Evolutionary conservation across 140 eudicot genomes (phyloP), one percentile per base, ranked within the genome.

Genomic region (Ambrosia hybrid): DNA sequence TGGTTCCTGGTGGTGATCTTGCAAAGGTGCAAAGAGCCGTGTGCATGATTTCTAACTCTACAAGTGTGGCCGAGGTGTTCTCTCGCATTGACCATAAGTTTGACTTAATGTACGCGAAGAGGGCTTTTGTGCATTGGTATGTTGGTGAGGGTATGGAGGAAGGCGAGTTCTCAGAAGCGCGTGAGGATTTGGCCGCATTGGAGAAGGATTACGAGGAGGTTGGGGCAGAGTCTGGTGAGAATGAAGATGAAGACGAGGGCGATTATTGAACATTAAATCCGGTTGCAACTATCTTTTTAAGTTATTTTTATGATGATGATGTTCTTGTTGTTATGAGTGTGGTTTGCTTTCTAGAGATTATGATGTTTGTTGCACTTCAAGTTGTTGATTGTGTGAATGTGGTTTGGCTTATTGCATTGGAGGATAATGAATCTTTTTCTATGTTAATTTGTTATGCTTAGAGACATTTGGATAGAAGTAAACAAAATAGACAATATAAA

Each of bases 111-210:
- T 53, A 53, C 1, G 30, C 30, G 21, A 53, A 53, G 59, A 53
- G 59, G 79, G 83, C 83, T n/a, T 79, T 73, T 16, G 83, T 79
- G 10, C 83, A 79, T 69, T 79, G 83, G 78, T 79, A 79, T n/a
- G 83, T 79, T 17, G 83, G 83, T 11, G 80, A 79, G 79, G 83
- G 83, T n/a, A 79, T 79, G 83, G 83, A 79, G 68, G 83, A 79
- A 68, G 83, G 83, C 7, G 83, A 73, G 49, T 79, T 79, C 67
- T 68, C 76, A 0, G 80, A 79, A 14, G 83, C 83, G 8, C 76
- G 83, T 39, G 79, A 73, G 52, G 79, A 79, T 52, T 76, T 79
- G 67, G 83, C 83, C 30, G 83, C 83, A 3, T 62, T 79, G 45
- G 83, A 79, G 79, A 79, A 79, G 76, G 83, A 79, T 57, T 79